Conservation (phyloP, 2,329 filamentous ascomycete species). For the Penicillium sp. region DNA sequence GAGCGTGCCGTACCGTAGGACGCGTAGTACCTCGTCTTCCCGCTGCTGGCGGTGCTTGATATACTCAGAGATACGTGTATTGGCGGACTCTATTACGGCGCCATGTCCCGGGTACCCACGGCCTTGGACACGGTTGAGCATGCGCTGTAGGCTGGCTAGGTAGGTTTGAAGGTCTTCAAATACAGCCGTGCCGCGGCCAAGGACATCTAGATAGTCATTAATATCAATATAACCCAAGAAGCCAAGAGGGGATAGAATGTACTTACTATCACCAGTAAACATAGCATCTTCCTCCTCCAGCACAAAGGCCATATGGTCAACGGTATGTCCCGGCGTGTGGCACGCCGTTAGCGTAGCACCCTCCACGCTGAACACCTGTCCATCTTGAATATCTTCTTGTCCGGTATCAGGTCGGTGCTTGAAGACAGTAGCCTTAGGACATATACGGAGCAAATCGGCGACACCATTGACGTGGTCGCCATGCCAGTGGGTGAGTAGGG, state of each 20-base stretch:
- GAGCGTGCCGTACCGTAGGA: conserved; percentile 49
- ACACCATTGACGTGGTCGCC: conserved; percentile 78
- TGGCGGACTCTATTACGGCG: conserved; percentile 67
- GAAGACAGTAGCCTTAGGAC: conserved; percentile 60
- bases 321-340: conserved; percentile 69
- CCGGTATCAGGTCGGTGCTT: conserved; percentile 57
- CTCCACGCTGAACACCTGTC: conserved; percentile 51
- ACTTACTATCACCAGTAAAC: conserved; percentile 73
- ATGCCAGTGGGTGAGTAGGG: conserved; percentile 89
- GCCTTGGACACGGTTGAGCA: conserved; percentile 58
- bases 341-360: conserved; percentile 60
- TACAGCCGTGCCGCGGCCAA: conserved; percentile 80
- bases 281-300: conserved; percentile 73
- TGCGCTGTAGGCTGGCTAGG: conserved; percentile 62
- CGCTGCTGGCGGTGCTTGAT: conserved; percentile 73
- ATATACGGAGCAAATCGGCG: conserved; percentile 60
- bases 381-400: conserved; percentile 54
- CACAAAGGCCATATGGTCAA: conserved; percentile 75
- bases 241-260: background rate
- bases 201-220: conserved; percentile 51
- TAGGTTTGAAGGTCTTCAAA: conserved; percentile 73
- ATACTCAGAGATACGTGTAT: conserved; percentile 71
- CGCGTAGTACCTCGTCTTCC: conserved; percentile 70
- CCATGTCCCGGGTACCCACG: conserved; percentile 87
- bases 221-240: background rate